Base-by-base conservation (phyloP, 306 rosid species). In the Oxytropis ochrocephala region DNA sequence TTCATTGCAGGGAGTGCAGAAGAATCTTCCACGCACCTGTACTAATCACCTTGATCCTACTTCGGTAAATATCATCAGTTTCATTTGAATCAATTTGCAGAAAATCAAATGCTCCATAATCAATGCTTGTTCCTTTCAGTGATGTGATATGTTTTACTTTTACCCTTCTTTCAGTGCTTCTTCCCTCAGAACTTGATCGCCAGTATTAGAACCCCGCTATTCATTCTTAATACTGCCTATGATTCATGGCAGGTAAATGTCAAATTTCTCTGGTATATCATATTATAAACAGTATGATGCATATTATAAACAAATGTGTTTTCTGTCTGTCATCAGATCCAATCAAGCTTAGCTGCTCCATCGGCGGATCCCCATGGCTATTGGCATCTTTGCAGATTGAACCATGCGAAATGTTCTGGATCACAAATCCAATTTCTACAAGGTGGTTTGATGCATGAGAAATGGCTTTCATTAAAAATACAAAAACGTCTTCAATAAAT, bases 201-300 rank as follows among this genome's bases (percentile, higher is more conserved):
- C 72, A 46, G 81, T 46, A 38, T 90, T 44, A 73, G 67, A 78
- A 90, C 98, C 68, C 98, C 98, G 4, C 77, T 88, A n/a, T 90
- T 90, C 83, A 85, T 90, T 76, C 91, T 88, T 51, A 94, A 94
- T 66, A 81, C 94, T 35, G 98, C 96, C 70, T 90, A 90, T 72
- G 97, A 94, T 72, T 81, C 90, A n/a, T 90, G 97, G 96, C 97
- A 94, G 99, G 99, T 88, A 81, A 53, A 52, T 42, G 46, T 57
- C 36, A 0, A 5, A 43, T 73, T 49, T 53, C 29, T 27, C 17
- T 49, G 11, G 71, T 51, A 10, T 38, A 18, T 11, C 47, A 50
- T 65, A 43, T 9, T 32, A 2, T 8, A 33, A 60, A 13, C 8
- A 2, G 54, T 13, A 38, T 21, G 41, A 41, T 42, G 30, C 55